Evolutionary conservation across 1,284 basidiomycete genomes (phyloP).

Genomic region (Pseudozyma flocculosa): DNA sequence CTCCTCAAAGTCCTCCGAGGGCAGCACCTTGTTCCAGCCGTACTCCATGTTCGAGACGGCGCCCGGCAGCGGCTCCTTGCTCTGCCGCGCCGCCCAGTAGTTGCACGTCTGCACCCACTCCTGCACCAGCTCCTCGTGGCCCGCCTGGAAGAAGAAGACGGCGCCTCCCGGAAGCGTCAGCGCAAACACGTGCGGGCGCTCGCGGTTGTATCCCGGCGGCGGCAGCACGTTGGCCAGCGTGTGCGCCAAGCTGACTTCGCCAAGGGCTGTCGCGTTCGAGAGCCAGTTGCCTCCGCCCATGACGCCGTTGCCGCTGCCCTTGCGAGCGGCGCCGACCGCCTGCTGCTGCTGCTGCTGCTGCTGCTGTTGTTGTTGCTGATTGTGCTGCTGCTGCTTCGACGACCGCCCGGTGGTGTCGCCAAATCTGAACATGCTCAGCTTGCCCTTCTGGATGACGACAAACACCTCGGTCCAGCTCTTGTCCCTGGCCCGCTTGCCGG

Average conservation of each 20-base stretch:
- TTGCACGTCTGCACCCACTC: constrained; percentile 99
- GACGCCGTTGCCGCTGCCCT: constrained; percentile 44
- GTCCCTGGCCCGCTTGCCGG: constrained; percentile 77
- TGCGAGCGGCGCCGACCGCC: background rate
- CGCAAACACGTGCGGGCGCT: constrained; percentile 92
- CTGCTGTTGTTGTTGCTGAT: background rate
- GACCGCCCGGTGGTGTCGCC: constrained; percentile 14
- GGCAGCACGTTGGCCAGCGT: constrained; percentile 83
- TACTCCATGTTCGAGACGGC: constrained; percentile 99
- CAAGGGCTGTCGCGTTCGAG: constrained; percentile 78
- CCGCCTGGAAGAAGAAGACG: constrained; percentile 94
- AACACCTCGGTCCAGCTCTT: constrained; percentile 87
- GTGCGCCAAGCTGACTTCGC: constrained; percentile 79
- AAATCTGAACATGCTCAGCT: constrained; percentile 81
- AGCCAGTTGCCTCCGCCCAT: constrained; percentile 97
- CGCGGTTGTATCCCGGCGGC: constrained; percentile 83
- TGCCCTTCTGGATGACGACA: constrained; percentile 89
- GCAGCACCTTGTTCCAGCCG: constrained; percentile 79
- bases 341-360: too few species aligned
- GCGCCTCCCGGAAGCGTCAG: constrained; percentile 82
- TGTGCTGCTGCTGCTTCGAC: constrained; percentile 2
- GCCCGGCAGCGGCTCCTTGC: constrained; percentile 87
- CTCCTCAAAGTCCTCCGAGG: constrained; percentile 60
- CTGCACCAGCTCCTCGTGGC: constrained; percentile 92
- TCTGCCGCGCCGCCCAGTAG: constrained; percentile 92